phyloP scores from a whole-genome alignment of 805 yeast species.

The Vanderwaltozyma verrucispora region DNA sequence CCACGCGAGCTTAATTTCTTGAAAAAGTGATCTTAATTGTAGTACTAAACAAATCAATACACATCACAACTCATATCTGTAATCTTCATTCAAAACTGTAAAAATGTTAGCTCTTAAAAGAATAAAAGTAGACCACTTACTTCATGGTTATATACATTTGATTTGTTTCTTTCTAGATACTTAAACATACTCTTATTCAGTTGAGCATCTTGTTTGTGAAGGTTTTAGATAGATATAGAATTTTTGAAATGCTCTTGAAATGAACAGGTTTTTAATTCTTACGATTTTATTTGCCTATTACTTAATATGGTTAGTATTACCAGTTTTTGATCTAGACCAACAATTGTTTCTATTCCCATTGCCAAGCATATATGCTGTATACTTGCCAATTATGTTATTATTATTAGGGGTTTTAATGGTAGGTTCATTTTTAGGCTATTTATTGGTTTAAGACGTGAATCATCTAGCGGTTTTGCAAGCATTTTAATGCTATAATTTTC shows the following conservation, averaged over 20 bases:
- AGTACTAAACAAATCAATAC: not conserved
- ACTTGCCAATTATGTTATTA: constrained; percentile 22
- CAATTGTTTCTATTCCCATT: constrained; percentile 19
- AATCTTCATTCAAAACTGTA: too few relatives aligned
- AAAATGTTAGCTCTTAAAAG: too few relatives aligned
- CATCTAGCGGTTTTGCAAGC: too few relatives aligned
- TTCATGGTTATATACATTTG: too few relatives aligned
- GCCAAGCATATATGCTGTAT: constrained; percentile 23
- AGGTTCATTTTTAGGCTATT: constrained; percentile 20
- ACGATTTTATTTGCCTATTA: constrained; percentile 18
- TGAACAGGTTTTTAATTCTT: constrained; percentile 20
- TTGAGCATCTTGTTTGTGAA: too few relatives aligned
- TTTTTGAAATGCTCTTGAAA: constrained; percentile 3
- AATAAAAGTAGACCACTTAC: too few relatives aligned
- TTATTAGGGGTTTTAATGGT: constrained; percentile 19
- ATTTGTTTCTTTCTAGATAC: too few relatives aligned
- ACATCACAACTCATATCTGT: too few relatives aligned
- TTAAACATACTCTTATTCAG: too few relatives aligned
- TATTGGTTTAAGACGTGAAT: constrained; percentile 4
- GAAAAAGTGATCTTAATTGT: not conserved
- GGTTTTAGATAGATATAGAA: too few relatives aligned
- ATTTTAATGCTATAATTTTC: too few relatives aligned
- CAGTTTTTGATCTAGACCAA: constrained; percentile 22
- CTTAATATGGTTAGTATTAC: constrained; percentile 23
- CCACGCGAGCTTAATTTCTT: constrained; percentile 33